Base-by-base conservation (phyloP, 2,329 filamentous ascomycete species). In the Monosporascus sp. region DNA sequence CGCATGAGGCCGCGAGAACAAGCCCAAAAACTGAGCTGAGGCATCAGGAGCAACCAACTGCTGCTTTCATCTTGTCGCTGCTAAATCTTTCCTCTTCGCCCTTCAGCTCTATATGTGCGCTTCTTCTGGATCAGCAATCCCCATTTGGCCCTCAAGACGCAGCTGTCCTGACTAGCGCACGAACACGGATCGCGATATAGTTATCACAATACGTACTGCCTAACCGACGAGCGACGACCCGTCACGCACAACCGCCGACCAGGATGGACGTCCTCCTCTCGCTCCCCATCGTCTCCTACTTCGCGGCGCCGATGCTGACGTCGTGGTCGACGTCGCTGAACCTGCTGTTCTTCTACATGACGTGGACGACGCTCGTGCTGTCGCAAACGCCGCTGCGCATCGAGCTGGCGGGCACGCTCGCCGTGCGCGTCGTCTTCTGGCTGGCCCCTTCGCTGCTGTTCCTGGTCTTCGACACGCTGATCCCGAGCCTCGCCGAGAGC, bases 331-430 rank as follows among this genome's bases (percentile, higher is more conserved):
- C 91, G 1, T 91, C 86, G 1, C 76, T 96, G 58, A 96, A 94
- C 69, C 74, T 96, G 24, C 75, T 95, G 57, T 92, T 96, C 76
- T 94, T 96, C 71, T 93, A 91, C 69, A 82, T 96, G 74, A 93
- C 90, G 61, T 96, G 91, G 91, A 84, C 85, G 6, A 93, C 90
- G 0, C 79, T 97, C 34, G 84, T 95, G 40, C 76, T 93, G 3
- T 88, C 87, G 7, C 88, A 95, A 63, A 79, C 86, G 1, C 85
- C 89, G 0, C 75, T 94, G 17, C 81, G 83, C 54, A 83, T 96
- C 53, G 90, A 96, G 68, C 68, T 94, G 1, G 75, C 88, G 50
- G 89, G 86, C 52, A 86, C 86, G 0, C 68, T 90, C 5, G 80
- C 82, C 24, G 75, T 91, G 48, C 86, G 89, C 43, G 54, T 86